phyloP scores from a whole-genome alignment of 192 early-diverging fungal genomes.

The Entomortierella lignicola region DNA sequence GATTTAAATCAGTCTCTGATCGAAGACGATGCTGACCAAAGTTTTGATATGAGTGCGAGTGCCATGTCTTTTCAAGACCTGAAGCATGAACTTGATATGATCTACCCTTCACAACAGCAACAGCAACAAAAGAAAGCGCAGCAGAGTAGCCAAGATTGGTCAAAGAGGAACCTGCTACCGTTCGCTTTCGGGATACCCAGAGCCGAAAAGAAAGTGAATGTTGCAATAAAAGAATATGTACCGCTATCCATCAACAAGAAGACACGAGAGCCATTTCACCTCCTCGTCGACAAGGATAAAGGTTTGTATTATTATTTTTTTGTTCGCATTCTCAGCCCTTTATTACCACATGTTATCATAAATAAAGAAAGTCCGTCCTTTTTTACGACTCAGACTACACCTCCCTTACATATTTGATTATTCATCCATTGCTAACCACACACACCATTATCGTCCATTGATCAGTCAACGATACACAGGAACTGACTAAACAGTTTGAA shows the following conservation, averaged over 20 bases:
- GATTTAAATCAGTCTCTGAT: slow-evolving; percentile 15
- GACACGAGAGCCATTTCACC: not conserved
- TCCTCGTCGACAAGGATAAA: slow-evolving; percentile 38
- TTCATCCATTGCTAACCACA: not conserved
- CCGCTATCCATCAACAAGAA: not conserved
- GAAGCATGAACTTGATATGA: slow-evolving; percentile 42
- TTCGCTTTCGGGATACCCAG: slow-evolving; percentile 53
- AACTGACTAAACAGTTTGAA: slow-evolving; percentile 48
- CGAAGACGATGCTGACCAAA: slow-evolving; percentile 39
- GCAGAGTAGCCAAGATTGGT: slow-evolving; percentile 12
- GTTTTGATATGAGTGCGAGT: slow-evolving; percentile 46
- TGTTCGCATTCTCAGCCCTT: not conserved
- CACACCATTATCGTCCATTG: not conserved
- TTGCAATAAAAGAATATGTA: slow-evolving; percentile 48
- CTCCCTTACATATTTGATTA: too few relatives aligned
- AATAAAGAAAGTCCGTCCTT: too few relatives aligned
- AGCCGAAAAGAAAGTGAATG: slow-evolving; percentile 30
- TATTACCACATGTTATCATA: too few relatives aligned
- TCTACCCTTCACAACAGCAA: slow-evolving; percentile 15
- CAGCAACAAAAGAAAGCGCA: not conserved
- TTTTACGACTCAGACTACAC: too few relatives aligned
- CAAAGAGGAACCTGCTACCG: slow-evolving; percentile 30
- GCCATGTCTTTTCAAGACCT: slow-evolving; percentile 54
- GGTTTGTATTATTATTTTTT: slow-evolving; percentile 14
- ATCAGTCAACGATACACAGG: slow-evolving; percentile 47